Base-by-base conservation (phyloP, 257 asterid genomes). In the Fraxinus quadrangulata region DNA sequence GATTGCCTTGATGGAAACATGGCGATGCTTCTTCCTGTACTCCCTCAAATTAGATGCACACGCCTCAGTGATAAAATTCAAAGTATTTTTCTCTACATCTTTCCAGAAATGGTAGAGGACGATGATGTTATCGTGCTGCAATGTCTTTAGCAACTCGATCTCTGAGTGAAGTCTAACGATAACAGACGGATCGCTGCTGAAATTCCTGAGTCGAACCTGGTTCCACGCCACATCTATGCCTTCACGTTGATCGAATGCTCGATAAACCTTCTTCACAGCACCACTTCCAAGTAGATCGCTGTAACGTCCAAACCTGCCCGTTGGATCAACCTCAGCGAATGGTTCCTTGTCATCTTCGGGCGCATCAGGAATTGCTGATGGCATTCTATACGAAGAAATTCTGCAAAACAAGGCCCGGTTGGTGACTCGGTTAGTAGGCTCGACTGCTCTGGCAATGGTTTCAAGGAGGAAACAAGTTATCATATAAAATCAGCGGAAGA, bases 11-110 rank as follows among this genome's bases (percentile, higher is more conserved):
- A 82, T 45, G 3, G 85, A 78, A n/a, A 82, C 85, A 23, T 54
- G 78, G 0, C 85, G 74, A 82, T 82, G 85, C 77, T 82, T 82
- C 77, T 78, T 82, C 77, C 85, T 74, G 40, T 82, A 82, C 67
- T 82, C 85, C 74, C 85, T 78, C 65, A 82, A 40, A 75, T 74
- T 82, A 4, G 80, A 68, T 7, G 77, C 72, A 67, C 85, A 82
- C 4, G 78, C 85, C 76, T 82, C 83, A 0, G 82, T 82, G 8
- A 82, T 82, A 76, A 82, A 82, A 74, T 82, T 82, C 77, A 82
- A 36, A 26, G 81, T 71, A 70, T 78, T 71, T 40, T 78, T 78
- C 51, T 80, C 83, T 5, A 6, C 21, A 39, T 80, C 83, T 56
- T 80, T 80, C 83, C 83, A 80, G 24, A 24, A 75, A 51, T 74